Base-by-base conservation (phyloP, 2,329 filamentous ascomycete genomes). In the Trichoderma arundinaceum region DNA sequence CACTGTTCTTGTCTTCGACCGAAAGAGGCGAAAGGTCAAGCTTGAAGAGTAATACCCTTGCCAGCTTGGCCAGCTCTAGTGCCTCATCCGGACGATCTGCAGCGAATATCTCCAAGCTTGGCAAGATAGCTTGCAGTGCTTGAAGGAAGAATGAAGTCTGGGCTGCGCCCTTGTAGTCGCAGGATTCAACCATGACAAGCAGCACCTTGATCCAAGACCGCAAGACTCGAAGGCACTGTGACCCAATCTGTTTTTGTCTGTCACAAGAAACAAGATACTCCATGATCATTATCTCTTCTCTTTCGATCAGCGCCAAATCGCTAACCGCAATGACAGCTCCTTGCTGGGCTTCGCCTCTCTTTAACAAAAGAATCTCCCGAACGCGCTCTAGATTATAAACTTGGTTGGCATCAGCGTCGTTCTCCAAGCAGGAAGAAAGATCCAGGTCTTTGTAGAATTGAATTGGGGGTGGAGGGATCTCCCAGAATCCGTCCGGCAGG, bases 201-300 rank as follows among this genome's bases (percentile, higher is more conserved):
- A 96, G 79, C 35, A 98, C 83, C 71, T 94, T 92, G 1, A 90
- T 87, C 94, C 96, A 99, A 0, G 92, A 88, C 72, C 85, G 88
- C 3, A 98, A 83, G 1, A 94, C 89, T 52, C 87, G 84, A 28
- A 90, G 83, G 67, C 90, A 82, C 67, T 83, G 83, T 19, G 79
- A 79, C 33, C 74, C 77, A 51, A 92, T 82, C 69, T 87, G 84
- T 51, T 82, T 83, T 63, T 86, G 83, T 43, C 87, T 84, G 74
- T 93, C 92, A 53, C 84, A 82, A 52, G 87, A 89, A 9, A 81
- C 73, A 15, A 92, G 82, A 61, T 87, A 89, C 44, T 86, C 81
- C 9, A 90, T 71, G 15, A 92, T 81, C n/a, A 80, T 75, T 10
- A 79, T 77, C 61, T 89, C 87, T 71, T 92, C 88, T 49, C 78